These are phyloP conservation scores for Euphorbia peplus DNA, from an alignment of 345 rosid species.

Conservation along the genomic window DNA sequence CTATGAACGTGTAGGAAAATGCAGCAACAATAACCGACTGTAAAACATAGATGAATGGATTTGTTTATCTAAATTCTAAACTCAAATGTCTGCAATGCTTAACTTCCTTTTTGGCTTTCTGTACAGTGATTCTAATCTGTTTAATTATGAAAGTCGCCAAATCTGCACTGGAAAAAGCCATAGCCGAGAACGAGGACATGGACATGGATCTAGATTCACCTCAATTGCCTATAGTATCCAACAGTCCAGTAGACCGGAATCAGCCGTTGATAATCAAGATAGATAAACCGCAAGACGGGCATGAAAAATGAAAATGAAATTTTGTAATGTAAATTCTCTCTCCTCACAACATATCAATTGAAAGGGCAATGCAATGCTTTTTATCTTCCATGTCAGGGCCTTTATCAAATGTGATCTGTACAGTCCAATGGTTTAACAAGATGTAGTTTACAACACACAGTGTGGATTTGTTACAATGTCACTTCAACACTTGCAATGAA, in stretches of 20 bases:
- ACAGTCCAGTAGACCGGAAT: constrained; percentile 42
- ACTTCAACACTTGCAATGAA: constrained; percentile 1
- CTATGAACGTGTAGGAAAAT: too few species aligned
- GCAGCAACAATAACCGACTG: background rate
- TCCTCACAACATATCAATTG: background rate
- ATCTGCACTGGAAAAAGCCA: constrained; percentile 77
- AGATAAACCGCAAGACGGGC: constrained; percentile 40
- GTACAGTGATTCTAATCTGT: constrained; percentile 69
- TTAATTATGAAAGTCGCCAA: constrained; percentile 80
- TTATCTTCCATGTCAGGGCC: constrained; percentile 8
- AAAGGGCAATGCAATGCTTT: background rate
- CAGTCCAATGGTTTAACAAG: constrained; percentile 19
- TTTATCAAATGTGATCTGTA: constrained; percentile 31
- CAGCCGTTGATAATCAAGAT: constrained; percentile 81
- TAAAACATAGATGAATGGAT: constrained; percentile 4
- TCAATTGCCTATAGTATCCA: constrained; percentile 40
- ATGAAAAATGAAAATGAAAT: constrained; percentile 35
- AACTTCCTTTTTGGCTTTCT: background rate
- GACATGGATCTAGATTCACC: constrained; percentile 43
- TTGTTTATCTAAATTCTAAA: too few species aligned
- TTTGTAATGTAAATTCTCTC: constrained; percentile 41
- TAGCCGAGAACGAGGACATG: constrained; percentile 77
- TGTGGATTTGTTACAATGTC: constrained; percentile 6
- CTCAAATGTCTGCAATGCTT: background rate
- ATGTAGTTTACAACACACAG: constrained; percentile 11